These are phyloP conservation scores for Colletotrichum coccodes DNA, from an alignment of 2,329 filamentous ascomycete genomes.

Conservation along the genomic window DNA sequence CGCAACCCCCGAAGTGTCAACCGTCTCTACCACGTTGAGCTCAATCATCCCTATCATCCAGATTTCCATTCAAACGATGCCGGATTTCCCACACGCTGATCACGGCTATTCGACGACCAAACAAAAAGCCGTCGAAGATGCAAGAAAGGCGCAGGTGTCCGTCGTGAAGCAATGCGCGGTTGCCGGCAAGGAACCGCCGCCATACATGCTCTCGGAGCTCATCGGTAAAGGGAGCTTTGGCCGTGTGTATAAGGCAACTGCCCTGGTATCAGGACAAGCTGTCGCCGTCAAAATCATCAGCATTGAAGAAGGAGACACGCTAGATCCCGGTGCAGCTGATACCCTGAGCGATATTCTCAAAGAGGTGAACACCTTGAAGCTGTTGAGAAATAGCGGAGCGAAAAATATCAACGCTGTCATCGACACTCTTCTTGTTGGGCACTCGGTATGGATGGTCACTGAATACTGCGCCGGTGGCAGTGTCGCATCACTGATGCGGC, in stretches of 20 bases:
- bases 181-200: slow-evolving; percentile 68
- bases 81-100: too few species aligned
- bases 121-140: slow-evolving; percentile 74
- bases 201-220: slow-evolving; percentile 75
- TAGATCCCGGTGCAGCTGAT: slow-evolving; percentile 72
- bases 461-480: slow-evolving; percentile 89
- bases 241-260: slow-evolving; percentile 76
- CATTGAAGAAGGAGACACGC: slow-evolving; percentile 79
- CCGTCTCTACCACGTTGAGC: too few species aligned
- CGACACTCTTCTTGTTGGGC: slow-evolving; percentile 80
- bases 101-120: slow-evolving; percentile 63
- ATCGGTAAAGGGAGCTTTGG: slow-evolving; percentile 82
- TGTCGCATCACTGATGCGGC: slow-evolving; percentile 77
- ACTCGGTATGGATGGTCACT: slow-evolving; percentile 88
- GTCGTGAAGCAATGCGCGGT: slow-evolving; percentile 69
- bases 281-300: slow-evolving; percentile 87
- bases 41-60: too few species aligned
- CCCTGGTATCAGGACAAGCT: slow-evolving; percentile 52
- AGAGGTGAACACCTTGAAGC: slow-evolving; percentile 75
- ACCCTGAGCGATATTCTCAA: slow-evolving; percentile 77
- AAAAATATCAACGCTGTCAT: slow-evolving; percentile 85
- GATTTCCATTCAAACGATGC: too few species aligned
- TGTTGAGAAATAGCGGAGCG: slow-evolving; percentile 78
- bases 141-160: slow-evolving; percentile 75
- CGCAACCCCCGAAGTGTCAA: too few species aligned